Conservation (phyloP, 1,284 basidiomycete genomes). For the Pisolithus thermaeus region DNA sequence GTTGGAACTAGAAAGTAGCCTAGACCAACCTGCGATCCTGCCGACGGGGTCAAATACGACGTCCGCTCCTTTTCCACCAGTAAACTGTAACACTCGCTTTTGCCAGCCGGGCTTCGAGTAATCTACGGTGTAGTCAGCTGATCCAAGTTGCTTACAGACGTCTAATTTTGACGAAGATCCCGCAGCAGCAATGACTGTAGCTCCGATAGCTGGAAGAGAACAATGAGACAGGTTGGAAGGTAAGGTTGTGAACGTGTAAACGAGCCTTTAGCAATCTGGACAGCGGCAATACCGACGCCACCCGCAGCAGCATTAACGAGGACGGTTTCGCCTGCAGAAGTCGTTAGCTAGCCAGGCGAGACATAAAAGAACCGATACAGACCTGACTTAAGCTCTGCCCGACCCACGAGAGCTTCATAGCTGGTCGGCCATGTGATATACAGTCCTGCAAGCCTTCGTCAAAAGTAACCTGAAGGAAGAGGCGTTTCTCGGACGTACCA, state of each 20-base stretch:
- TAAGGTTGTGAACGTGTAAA: not conserved
- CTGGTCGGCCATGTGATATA: conserved; percentile 87
- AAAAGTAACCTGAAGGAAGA: conserved; percentile 19
- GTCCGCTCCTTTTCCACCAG: conserved; percentile 78
- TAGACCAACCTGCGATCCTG: conserved; percentile 53
- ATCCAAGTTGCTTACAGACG: conserved; percentile 60
- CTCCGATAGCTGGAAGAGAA: conserved; percentile 53
- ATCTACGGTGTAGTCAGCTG: conserved; percentile 66
- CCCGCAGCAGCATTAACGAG: conserved; percentile 87
- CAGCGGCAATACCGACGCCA: conserved; percentile 88
- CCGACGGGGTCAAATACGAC: conserved; percentile 91
- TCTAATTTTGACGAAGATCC: conserved; percentile 66
- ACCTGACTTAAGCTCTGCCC: conserved; percentile 75
- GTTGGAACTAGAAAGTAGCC: not conserved
- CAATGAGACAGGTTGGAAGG: conserved; percentile 2
- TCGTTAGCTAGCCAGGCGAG: conserved; percentile 9
- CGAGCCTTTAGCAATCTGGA: conserved; percentile 85
- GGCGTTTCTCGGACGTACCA: conserved; percentile 24
- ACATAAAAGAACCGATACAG: conserved; percentile 3
- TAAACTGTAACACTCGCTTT: conserved; percentile 68
- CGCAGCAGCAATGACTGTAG: conserved; percentile 76
- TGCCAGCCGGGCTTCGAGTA: conserved; percentile 70
- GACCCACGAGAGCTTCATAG: conserved; percentile 84
- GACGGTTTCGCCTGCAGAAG: conserved; percentile 71
- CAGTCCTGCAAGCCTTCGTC: conserved; percentile 39